phyloP scores from a whole-genome alignment of 139 green algal species.

The Chlorella sp. region DNA sequence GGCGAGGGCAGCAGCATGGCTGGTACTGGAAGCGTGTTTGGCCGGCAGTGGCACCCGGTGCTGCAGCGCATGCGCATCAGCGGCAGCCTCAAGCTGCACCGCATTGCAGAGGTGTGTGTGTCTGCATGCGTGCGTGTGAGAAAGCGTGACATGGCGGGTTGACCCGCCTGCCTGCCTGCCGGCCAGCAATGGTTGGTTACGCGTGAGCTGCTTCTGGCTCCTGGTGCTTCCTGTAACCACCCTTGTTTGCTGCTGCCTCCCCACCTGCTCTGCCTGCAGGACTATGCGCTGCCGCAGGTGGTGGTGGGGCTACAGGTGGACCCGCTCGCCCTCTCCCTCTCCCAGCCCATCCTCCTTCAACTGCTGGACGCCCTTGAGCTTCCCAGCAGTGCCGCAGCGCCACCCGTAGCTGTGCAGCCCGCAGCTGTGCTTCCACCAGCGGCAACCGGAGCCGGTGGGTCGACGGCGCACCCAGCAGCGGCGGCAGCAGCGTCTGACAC shows the following conservation, averaged over 20 bases:
- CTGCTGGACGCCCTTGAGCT: background rate
- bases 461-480: background rate
- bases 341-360: background rate
- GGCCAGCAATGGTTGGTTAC: no score
- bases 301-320: background rate
- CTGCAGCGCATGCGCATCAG: constrained; percentile 29
- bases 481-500: background rate
- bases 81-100: constrained; percentile 19
- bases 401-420: background rate
- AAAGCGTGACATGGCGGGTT: no score
- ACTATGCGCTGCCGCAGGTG: constrained; percentile 18
- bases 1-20: background rate
- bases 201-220: background rate
- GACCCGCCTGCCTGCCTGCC: background rate
- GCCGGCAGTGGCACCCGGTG: background rate
- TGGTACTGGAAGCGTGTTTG: background rate
- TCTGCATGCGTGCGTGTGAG: background rate
- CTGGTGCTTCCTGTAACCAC: background rate
- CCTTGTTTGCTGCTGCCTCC: background rate
- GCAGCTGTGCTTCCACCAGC: background rate
- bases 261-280: constrained; percentile 10
- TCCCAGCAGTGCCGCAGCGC: background rate
- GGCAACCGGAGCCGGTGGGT: background rate
- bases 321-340: constrained; percentile 21
- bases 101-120: constrained; percentile 15